Conservation (phyloP, 306 rosid species). For the Fragaria vesca region DNA sequence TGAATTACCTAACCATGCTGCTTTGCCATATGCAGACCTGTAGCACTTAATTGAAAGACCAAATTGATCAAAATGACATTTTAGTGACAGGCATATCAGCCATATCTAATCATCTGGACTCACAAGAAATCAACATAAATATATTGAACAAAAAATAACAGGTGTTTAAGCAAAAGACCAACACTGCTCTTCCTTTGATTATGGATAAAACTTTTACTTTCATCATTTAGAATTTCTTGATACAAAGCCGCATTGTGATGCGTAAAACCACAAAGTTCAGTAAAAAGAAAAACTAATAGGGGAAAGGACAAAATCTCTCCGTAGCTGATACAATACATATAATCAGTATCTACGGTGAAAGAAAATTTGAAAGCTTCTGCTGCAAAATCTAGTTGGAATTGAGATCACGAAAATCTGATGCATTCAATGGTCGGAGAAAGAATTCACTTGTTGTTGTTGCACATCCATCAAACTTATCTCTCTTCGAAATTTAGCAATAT, state of each 20-base stretch:
- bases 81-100: not conserved
- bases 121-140: not conserved
- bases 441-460: conserved; percentile 50
- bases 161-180: not conserved
- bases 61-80: not conserved
- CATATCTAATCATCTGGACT: not conserved
- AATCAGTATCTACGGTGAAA: conserved; percentile 8
- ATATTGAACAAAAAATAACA: not conserved
- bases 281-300: conserved; percentile 11
- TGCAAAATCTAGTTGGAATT: conserved; percentile 11
- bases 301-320: conserved; percentile 9
- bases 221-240: conserved; percentile 5
- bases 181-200: not conserved
- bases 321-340: not conserved
- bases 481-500: conserved; percentile 60
- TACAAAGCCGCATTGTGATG: conserved; percentile 13
- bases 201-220: conserved; percentile 24
- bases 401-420: conserved; percentile 23
- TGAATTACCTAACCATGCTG: not conserved
- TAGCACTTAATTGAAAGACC: not conserved
- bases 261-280: not conserved
- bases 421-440: conserved; percentile 48
- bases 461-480: conserved; percentile 54
- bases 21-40: not conserved
- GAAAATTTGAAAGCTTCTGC: conserved; percentile 12